Evolutionary conservation across 2,329 filamentous ascomycete species (phyloP).

Genomic region (Paecilomyces dactylethromorphus): DNA sequence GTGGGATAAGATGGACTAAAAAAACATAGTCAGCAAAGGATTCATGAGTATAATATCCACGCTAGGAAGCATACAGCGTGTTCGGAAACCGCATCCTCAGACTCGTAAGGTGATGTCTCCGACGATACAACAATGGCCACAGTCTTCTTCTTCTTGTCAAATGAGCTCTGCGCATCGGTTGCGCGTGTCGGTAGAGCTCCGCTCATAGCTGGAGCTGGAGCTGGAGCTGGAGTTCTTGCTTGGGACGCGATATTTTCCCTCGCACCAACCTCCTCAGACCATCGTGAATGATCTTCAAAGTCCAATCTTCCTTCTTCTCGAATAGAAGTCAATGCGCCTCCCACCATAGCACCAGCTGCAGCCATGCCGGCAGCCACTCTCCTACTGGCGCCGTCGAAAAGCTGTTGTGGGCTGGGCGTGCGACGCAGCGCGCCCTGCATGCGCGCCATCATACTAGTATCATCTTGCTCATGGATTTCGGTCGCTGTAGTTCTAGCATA

Average conservation of each 20-base stretch:
- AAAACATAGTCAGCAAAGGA: constrained; percentile 7
- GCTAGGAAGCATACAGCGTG: constrained; percentile 62
- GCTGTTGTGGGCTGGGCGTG: constrained; percentile 80
- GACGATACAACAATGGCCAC: constrained; percentile 88
- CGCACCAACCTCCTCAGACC: constrained; percentile 82
- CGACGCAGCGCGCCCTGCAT: constrained; percentile 75
- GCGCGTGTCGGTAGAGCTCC: constrained; percentile 25
- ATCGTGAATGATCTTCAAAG: constrained; percentile 80
- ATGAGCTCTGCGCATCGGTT: constrained; percentile 20
- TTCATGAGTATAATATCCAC: not conserved
- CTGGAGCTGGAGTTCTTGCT: constrained; percentile 13
- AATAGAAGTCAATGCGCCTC: constrained; percentile 75
- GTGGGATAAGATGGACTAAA: constrained; percentile 77
- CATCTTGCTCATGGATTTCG: constrained; percentile 35
- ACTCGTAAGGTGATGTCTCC: constrained; percentile 56
- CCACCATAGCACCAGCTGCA: constrained; percentile 74
- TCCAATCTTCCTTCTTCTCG: constrained; percentile 75
- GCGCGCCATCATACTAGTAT: constrained; percentile 62
- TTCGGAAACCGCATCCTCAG: constrained; percentile 57
- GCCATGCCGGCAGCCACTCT: constrained; percentile 74
- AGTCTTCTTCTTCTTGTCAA: constrained; percentile 57
- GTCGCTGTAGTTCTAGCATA: constrained; percentile 26
- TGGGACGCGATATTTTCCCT: constrained; percentile 39
- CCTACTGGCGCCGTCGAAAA: constrained; percentile 76
- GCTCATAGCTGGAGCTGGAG: constrained; percentile 20